Conservation (phyloP, 106 monocot species). For the Hemerocallis citrina region DNA sequence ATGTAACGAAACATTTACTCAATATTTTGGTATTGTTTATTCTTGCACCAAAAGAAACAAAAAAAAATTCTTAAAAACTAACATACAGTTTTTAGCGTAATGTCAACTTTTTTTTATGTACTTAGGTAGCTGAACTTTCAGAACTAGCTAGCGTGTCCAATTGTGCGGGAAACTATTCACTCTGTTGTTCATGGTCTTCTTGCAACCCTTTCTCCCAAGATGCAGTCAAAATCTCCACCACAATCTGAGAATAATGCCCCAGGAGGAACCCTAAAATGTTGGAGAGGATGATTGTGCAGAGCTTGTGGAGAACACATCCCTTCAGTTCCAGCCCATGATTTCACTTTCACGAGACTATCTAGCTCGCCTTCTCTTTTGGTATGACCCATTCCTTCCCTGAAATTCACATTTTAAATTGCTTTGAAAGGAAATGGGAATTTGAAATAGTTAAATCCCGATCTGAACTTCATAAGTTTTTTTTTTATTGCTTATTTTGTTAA, state of each 20-base stretch:
- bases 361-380: constrained; percentile 64
- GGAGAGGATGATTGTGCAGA: constrained; percentile 44
- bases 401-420: too few species aligned
- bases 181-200: constrained; percentile 57
- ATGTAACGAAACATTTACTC: too few species aligned
- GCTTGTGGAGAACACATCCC: constrained; percentile 41
- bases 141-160: constrained; percentile 37
- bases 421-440: too few species aligned
- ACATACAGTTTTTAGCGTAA: too few species aligned
- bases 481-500: too few species aligned
- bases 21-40: too few species aligned
- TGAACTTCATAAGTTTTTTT: too few species aligned
- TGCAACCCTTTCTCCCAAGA: constrained; percentile 54
- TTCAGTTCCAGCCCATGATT: constrained; percentile 61
- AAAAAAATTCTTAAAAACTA: background rate
- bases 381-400: too few species aligned
- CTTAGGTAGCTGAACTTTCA: constrained; percentile 61
- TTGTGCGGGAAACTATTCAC: constrained; percentile 37
- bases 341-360: constrained; percentile 52
- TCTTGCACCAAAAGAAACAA: too few species aligned
- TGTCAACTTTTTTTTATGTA: constrained; percentile 3
- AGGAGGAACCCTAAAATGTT: constrained; percentile 16
- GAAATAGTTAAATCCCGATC: too few species aligned
- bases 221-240: constrained; percentile 30
- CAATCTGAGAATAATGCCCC: constrained; percentile 35